Conservation (phyloP, 768 basidiomycete species). For the Suillus discolor region DNA sequence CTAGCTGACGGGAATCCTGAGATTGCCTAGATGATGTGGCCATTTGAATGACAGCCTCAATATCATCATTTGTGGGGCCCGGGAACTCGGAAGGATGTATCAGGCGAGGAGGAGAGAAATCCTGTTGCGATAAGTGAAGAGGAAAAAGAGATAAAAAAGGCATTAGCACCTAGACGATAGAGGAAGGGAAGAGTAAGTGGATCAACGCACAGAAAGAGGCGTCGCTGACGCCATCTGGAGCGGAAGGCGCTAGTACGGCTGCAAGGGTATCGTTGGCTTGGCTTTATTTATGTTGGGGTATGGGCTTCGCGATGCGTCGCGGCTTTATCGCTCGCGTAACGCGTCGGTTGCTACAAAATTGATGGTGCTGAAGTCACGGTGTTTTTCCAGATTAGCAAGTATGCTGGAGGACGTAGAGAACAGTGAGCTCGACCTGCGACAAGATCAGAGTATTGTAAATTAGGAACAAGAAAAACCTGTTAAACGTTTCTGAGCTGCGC, state of each 20-base stretch:
- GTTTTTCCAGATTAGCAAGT: neutral
- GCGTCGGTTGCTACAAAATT: constrained; percentile 3
- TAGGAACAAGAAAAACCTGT: neutral
- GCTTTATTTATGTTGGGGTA: constrained; percentile 14
- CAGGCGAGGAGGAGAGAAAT: neutral
- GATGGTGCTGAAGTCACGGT: neutral
- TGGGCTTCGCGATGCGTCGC: constrained; percentile 1
- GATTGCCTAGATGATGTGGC: constrained; percentile 75
- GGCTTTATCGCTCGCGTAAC: constrained; percentile 1
- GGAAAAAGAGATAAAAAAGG: neutral
- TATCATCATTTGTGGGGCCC: constrained; percentile 74
- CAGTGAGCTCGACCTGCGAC: constrained; percentile 12
- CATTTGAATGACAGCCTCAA: constrained; percentile 89
- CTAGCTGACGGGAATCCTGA: constrained; percentile 43
- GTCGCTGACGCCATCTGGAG: constrained; percentile 19
- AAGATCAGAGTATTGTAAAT: constrained; percentile 10
- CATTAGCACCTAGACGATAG: neutral
- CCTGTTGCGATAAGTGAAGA: constrained; percentile 15
- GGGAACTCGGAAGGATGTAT: constrained; percentile 14
- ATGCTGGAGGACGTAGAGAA: neutral
- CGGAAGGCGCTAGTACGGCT: constrained; percentile 9
- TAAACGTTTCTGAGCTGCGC: constrained; percentile 5
- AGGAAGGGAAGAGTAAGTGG: constrained; percentile 1
- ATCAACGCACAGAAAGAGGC: constrained; percentile 12
- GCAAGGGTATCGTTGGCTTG: constrained; percentile 7